Base-by-base conservation (phyloP, 805 yeast genomes). In the Kodamaea kakaduensis region DNA sequence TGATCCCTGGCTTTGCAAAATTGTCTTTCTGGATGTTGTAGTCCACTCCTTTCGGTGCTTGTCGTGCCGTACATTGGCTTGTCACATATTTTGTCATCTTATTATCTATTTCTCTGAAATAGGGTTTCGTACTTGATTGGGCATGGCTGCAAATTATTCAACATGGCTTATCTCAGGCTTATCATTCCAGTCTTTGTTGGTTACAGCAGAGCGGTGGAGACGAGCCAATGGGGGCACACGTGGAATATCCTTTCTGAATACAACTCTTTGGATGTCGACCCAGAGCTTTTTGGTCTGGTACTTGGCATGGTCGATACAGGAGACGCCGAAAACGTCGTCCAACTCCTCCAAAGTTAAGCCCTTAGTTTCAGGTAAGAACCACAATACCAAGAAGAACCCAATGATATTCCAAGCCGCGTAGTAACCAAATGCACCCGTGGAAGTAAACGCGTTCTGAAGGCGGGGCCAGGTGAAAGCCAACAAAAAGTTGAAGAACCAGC, bases 391-490 rank as follows among this genome's bases (percentile, higher is more conserved):
- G 60, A 78, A 76, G 65, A 78, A 79, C 0, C 84, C 84, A 36
- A 78, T 63, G 39, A 78, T 47, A 56, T 85, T 85, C 89, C 90
- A 82, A 9, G 81, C 95, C 1, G 93, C 95, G 52, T 84, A 86
- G 73, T 79, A 86, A 10, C 93, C 88, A 54, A 84, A 86, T 3
- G 94, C 94, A 57, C 96, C 95, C 44, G 81, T 85, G 2, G 87
- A 74, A 37, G 75, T 76, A 62, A 86, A 80, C 0, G 81, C 78
- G 31, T 60, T 70, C 38, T 73, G 58, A 56, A 86, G 59, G 18
- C 84, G 66, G 25, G 94, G 93, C 93, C 93, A 80, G 6, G 94
- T 78, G 43, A 85, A 69, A 15, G 90, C 77, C 42, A 79, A 62
- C 34, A 79, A 61, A 47, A 79, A 79, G 55, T 79, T 79, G 69